phyloP scores from a whole-genome alignment of 306 rosid species.

The Hippophae tibetana region DNA sequence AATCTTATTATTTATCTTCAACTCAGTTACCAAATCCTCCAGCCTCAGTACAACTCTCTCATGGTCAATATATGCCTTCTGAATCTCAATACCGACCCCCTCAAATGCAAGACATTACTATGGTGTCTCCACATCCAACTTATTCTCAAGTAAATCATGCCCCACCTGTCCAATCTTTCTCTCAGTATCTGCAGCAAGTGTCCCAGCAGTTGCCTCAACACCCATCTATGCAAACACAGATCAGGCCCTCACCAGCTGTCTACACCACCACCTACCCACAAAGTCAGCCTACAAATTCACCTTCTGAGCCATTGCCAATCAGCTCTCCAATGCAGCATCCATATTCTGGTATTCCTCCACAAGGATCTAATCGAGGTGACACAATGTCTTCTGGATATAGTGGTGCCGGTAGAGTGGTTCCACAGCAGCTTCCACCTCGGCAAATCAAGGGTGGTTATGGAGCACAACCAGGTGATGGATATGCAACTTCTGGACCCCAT shows the following conservation, averaged over 20 bases:
- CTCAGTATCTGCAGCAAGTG: constrained; percentile 64
- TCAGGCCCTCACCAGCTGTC: constrained; percentile 44
- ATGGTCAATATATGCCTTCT: constrained; percentile 57
- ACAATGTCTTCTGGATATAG: constrained; percentile 62
- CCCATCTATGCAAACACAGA: constrained; percentile 55
- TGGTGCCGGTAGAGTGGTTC: constrained; percentile 53
- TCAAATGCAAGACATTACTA: constrained; percentile 53
- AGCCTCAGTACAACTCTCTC: constrained; percentile 37
- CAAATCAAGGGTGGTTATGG: constrained; percentile 57
- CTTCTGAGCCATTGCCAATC: constrained; percentile 51
- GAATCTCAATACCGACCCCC: constrained; percentile 59
- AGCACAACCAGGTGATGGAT: constrained; percentile 47
- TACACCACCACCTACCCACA: constrained; percentile 57
- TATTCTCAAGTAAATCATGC: constrained; percentile 58
- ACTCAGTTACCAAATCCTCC: constrained; percentile 48
- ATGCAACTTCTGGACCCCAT: constrained; percentile 44
- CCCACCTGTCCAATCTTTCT: constrained; percentile 49
- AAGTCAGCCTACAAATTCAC: constrained; percentile 50
- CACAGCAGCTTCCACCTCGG: constrained; percentile 72
- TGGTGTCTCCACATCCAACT: constrained; percentile 47
- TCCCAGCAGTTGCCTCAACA: constrained; percentile 24
- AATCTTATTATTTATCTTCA: constrained; percentile 60
- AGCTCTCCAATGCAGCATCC: constrained; percentile 88
- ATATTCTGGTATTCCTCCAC: constrained; percentile 58
- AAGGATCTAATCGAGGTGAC: constrained; percentile 54